These are phyloP conservation scores for Quercus lobata DNA, from an alignment of 331 rosid species.

Conservation along the genomic window DNA sequence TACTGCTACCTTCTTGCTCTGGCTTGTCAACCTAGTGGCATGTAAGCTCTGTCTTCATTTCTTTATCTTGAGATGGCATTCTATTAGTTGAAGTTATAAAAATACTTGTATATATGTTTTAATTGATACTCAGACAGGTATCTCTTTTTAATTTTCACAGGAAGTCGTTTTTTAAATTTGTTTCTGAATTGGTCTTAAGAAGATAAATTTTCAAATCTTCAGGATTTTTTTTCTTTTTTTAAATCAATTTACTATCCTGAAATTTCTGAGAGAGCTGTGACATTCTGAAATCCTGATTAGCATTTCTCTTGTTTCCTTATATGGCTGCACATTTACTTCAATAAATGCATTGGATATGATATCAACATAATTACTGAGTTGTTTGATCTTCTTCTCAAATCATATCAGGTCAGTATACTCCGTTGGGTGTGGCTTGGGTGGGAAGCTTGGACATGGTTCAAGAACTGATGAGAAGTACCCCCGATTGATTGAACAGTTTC, in stretches of 20 bases:
- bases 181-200: not conserved
- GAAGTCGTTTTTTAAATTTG: not conserved
- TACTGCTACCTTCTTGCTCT: constrained; percentile 97
- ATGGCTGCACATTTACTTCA: not conserved
- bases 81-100: not conserved
- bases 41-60: constrained; percentile 52
- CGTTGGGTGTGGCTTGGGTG: constrained; percentile 98
- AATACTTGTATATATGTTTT: not conserved
- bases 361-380: constrained; percentile 8
- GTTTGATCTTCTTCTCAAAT: constrained; percentile 17
- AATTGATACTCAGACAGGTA: not conserved
- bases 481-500: constrained; percentile 76
- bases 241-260: not conserved
- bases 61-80: not conserved
- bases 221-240: not conserved
- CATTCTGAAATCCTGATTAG: not conserved
- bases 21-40: constrained; percentile 90
- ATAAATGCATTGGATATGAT: not conserved
- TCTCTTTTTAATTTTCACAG: not conserved
- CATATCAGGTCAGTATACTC: constrained; percentile 82
- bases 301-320: not conserved
- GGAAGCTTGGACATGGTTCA: constrained; percentile 92
- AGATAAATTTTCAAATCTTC: not conserved
- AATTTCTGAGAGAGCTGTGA: not conserved
- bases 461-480: constrained; percentile 84